Evolutionary conservation across 495 filamentous ascomycete genomes (phyloP).

Genomic region (Talaromyces stipitatus): DNA sequence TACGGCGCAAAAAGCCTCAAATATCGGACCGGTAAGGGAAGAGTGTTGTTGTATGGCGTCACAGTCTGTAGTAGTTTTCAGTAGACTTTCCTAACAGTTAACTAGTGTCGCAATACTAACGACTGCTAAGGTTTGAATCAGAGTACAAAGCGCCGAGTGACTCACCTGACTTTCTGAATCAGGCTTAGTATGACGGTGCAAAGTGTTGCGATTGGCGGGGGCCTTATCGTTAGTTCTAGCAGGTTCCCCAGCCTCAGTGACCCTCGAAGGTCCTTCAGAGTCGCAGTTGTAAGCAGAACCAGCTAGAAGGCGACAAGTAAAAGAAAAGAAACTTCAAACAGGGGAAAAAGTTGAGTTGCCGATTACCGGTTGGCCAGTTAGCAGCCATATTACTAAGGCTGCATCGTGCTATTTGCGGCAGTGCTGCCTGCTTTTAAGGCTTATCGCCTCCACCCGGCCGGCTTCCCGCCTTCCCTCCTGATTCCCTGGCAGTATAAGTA

Average conservation of each 20-base stretch:
- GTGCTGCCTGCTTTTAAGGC: not conserved
- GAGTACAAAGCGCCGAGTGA: not conserved
- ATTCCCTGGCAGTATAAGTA: constrained; percentile 8
- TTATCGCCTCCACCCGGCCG: not conserved
- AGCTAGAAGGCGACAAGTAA: not conserved
- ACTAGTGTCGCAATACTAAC: not conserved
- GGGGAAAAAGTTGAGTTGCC: not conserved
- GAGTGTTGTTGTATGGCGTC: constrained; percentile 2
- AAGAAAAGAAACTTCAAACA: not conserved
- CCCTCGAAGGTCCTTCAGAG: not conserved
- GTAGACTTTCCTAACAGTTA: not conserved
- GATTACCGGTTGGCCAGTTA: not conserved
- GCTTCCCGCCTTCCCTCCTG: constrained; percentile 6
- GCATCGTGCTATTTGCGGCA: not conserved
- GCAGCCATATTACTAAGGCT: not conserved
- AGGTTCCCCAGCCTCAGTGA: not conserved
- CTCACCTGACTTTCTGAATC: not conserved
- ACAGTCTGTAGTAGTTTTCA: not conserved
- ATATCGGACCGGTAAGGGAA: not conserved
- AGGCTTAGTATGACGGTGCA: not conserved
- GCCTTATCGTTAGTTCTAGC: not conserved
- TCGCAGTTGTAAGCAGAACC: not conserved
- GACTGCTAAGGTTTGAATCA: no score
- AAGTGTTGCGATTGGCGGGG: not conserved
- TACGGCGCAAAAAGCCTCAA: not conserved